phyloP scores from a whole-genome alignment of 106 monocot genomes.

The Gastrodia elata region DNA sequence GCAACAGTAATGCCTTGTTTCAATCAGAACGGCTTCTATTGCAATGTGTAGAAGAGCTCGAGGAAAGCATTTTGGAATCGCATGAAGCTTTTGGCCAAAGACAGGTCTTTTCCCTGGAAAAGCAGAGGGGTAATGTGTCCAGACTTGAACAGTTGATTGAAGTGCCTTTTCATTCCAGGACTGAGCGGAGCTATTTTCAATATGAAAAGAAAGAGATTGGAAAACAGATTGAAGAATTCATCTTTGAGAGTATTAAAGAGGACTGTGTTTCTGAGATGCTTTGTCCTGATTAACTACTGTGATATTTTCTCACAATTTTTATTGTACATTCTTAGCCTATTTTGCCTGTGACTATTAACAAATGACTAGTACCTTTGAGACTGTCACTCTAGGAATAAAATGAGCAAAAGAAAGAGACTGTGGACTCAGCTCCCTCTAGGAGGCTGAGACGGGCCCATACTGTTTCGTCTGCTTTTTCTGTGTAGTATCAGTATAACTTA shows the following conservation, averaged over 20 bases:
- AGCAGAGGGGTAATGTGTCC: background rate
- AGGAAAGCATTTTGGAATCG: background rate
- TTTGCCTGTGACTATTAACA: background rate
- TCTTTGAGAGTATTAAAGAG: background rate
- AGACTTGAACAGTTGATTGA: background rate
- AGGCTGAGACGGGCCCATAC: no score
- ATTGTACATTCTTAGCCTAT: background rate
- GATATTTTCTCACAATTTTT: background rate
- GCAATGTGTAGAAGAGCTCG: background rate
- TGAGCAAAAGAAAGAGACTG: no score
- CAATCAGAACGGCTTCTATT: background rate
- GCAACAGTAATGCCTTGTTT: background rate
- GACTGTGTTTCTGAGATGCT: background rate
- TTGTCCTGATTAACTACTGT: background rate
- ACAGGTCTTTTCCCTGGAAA: background rate
- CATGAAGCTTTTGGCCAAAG: background rate
- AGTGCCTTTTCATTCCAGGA: background rate
- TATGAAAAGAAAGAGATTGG: background rate
- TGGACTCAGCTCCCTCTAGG: no score
- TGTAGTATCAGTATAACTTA: no score
- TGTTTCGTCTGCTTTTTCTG: no score
- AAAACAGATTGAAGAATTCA: background rate
- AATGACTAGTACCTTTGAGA: background rate
- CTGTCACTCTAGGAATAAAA: background rate
- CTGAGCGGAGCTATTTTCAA: background rate